phyloP scores from a whole-genome alignment of 2,329 filamentous ascomycete species.

The Lachnellula arida region DNA sequence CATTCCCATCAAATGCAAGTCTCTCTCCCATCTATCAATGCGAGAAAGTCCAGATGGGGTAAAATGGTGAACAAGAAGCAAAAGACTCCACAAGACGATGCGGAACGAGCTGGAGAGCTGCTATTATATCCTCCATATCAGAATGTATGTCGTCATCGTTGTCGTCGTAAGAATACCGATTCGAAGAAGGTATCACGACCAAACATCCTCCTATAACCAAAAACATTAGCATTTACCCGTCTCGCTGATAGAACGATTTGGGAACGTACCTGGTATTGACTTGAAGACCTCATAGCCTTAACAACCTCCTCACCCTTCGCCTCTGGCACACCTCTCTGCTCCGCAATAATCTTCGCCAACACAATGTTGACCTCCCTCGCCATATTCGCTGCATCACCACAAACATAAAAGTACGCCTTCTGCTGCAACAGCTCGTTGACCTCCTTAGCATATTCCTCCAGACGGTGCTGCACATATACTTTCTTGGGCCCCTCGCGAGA shows the following conservation, averaged over 20 bases:
- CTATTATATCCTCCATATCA: not conserved
- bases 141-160: not conserved
- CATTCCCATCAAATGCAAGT: not conserved
- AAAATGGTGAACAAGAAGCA: not conserved
- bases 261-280: conserved; percentile 80
- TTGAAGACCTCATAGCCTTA: conserved; percentile 90
- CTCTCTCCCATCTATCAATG: not conserved
- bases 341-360: conserved; percentile 80
- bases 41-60: not conserved
- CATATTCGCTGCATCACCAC: conserved; percentile 97
- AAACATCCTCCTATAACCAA: conserved; percentile 59
- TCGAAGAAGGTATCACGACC: conserved; percentile 38
- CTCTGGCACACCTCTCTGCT: conserved; percentile 76
- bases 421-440: conserved; percentile 81
- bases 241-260: not conserved
- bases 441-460: conserved; percentile 77
- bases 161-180: not conserved
- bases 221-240: conserved; percentile 3
- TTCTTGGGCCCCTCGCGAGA: conserved; percentile 85
- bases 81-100: not conserved
- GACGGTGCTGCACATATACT: conserved; percentile 92
- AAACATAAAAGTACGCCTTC: conserved; percentile 96
- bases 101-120: not conserved
- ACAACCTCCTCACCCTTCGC: conserved; percentile 93
- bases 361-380: conserved; percentile 86